phyloP scores from a whole-genome alignment of 2,329 filamentous ascomycete species.

The Fusarium cyanostomum region DNA sequence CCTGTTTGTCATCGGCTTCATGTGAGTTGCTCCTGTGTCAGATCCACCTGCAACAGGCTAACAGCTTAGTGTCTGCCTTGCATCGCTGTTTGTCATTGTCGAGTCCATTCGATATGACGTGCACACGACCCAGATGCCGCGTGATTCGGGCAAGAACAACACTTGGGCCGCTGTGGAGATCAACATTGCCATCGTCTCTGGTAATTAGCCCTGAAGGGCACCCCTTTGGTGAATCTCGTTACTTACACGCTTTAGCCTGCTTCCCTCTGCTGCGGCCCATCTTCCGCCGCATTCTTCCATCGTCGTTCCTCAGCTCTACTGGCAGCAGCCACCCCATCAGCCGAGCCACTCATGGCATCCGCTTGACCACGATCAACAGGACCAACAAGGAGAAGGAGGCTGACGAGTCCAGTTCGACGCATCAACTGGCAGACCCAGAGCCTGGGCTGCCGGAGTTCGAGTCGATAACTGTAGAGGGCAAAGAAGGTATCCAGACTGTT shows the following conservation, averaged over 20 bases:
- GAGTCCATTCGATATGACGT: slow-evolving; percentile 27
- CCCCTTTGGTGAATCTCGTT: not conserved
- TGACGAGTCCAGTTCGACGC: slow-evolving; percentile 38
- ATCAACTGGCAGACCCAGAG: slow-evolving; percentile 34
- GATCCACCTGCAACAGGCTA: not conserved
- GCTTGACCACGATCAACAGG: slow-evolving; percentile 28
- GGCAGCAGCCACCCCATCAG: slow-evolving; percentile 38
- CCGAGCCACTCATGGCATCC: slow-evolving; percentile 22
- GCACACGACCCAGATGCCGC: slow-evolving; percentile 32
- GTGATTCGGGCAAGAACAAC: slow-evolving; percentile 27
- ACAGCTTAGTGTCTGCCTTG: slow-evolving; percentile 28
- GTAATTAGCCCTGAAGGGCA: not conserved
- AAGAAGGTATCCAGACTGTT: slow-evolving; percentile 16
- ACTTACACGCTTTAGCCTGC: slow-evolving; percentile 16
- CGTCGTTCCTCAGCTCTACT: slow-evolving; percentile 34
- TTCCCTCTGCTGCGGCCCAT: slow-evolving; percentile 38
- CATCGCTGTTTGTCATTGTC: slow-evolving; percentile 28
- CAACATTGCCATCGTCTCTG: slow-evolving; percentile 38
- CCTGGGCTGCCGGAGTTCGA: slow-evolving; percentile 29
- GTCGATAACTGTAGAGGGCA: not conserved
- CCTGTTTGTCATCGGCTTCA: slow-evolving; percentile 43
- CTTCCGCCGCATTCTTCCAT: slow-evolving; percentile 34
- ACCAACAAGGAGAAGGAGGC: slow-evolving; percentile 34
- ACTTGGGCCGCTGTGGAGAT: slow-evolving; percentile 37
- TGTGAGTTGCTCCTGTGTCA: slow-evolving; percentile 31